phyloP scores from a whole-genome alignment of 129 eudicot species.

The Pulicaria dysenterica region DNA sequence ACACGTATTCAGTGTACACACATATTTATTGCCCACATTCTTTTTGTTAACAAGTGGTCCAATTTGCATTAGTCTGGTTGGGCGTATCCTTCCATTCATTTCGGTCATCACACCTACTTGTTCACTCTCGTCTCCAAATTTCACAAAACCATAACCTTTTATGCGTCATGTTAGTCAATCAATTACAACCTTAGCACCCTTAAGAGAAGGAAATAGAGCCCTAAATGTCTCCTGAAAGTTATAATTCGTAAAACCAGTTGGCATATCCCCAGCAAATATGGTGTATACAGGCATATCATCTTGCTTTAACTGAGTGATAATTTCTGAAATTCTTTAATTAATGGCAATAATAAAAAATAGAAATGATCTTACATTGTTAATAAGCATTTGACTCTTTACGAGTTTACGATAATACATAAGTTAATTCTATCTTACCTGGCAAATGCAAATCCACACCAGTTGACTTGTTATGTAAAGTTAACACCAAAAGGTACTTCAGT shows the following conservation, averaged over 20 bases:
- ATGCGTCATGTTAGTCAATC: constrained; percentile 81
- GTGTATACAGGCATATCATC: constrained; percentile 69
- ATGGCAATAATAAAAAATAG: no score
- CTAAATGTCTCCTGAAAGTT: constrained; percentile 89
- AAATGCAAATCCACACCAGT: no score
- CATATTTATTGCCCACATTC: no score
- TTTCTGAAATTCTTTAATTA: no score
- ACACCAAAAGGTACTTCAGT: no score
- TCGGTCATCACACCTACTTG: constrained; percentile 90
- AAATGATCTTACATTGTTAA: no score
- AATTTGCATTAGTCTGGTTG: constrained; percentile 92
- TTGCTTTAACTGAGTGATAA: no score
- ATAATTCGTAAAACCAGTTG: constrained; percentile 88
- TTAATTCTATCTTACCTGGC: no score
- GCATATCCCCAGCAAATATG: constrained; percentile 94
- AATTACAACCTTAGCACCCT: constrained; percentile 91
- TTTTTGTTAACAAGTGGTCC: constrained; percentile 93
- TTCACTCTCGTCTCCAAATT: constrained; percentile 89
- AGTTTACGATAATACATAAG: no score
- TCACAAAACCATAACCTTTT: constrained; percentile 98
- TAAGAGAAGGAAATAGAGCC: constrained; percentile 76
- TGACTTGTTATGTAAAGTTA: no score
- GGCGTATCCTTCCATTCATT: constrained; percentile 86
- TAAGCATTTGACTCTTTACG: no score
- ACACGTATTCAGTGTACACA: no score